Conservation (phyloP, 1,284 basidiomycete genomes). For the Hymenochaete sp. region DNA sequence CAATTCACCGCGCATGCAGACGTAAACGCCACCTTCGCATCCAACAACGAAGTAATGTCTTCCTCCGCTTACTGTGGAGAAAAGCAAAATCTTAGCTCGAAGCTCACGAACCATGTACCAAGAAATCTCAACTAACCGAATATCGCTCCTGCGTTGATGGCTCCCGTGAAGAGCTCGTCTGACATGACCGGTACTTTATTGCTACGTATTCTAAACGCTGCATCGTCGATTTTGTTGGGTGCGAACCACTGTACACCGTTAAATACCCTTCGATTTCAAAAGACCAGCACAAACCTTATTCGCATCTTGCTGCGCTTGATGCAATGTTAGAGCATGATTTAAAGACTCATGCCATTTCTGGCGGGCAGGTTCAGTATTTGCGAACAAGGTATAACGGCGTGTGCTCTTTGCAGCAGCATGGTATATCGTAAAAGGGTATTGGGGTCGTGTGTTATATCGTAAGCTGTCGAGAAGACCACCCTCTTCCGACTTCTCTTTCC, state of each 20-base stretch:
- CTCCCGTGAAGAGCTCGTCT: constrained; percentile 42
- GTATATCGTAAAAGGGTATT: constrained; percentile 70
- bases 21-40: constrained; percentile 58
- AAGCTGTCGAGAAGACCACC: constrained; percentile 48
- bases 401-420: constrained; percentile 49
- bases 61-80: constrained; percentile 34
- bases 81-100: neutral
- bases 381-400: constrained; percentile 64
- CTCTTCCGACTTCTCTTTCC: constrained; percentile 53
- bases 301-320: constrained; percentile 52
- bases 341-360: constrained; percentile 56
- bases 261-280: neutral
- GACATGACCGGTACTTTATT: constrained; percentile 25
- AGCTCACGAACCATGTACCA: neutral
- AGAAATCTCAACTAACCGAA: constrained; percentile 43
- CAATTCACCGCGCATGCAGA: constrained; percentile 42
- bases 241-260: constrained; percentile 51
- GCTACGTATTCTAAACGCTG: constrained; percentile 46
- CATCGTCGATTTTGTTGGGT: constrained; percentile 46
- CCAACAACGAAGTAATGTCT: constrained; percentile 53
- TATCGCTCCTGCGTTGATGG: constrained; percentile 45
- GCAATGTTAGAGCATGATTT: constrained; percentile 49
- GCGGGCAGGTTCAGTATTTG: constrained; percentile 45
- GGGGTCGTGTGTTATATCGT: constrained; percentile 38
- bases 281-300: constrained; percentile 47